Conservation (phyloP, 345 rosid genomes). For the Citrus australasica region DNA sequence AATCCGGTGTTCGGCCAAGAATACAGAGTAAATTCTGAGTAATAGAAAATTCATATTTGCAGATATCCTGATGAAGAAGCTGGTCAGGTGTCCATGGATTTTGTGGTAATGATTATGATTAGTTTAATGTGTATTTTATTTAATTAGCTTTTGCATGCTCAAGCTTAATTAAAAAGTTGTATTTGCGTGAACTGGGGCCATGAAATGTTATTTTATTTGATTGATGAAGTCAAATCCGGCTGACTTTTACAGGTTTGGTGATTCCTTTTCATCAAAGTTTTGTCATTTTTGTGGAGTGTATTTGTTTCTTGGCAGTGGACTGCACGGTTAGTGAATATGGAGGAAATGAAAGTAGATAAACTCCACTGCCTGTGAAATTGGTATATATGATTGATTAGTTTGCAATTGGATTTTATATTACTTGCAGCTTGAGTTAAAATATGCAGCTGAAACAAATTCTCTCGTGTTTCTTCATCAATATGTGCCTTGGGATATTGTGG, state of each 20-base stretch:
- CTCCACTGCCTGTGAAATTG: neutral
- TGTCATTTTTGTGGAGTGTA: neutral
- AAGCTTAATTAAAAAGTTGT: neutral
- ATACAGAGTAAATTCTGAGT: neutral
- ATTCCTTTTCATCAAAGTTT: no score
- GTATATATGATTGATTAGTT: neutral
- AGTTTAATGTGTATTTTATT: neutral
- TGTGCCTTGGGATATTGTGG: constrained; percentile 93
- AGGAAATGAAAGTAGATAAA: neutral
- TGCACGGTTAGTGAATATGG: neutral
- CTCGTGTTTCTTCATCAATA: constrained; percentile 81
- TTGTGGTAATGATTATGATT: constrained; percentile 19
- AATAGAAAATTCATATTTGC: neutral
- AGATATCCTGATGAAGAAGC: constrained; percentile 41
- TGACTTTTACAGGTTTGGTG: neutral
- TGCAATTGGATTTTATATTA: neutral
- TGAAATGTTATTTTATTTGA: neutral
- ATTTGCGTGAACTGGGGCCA: neutral
- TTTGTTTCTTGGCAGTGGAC: neutral
- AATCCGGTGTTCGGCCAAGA: neutral
- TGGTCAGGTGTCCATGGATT: constrained; percentile 35
- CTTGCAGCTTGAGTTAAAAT: constrained; percentile 69
- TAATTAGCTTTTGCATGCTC: neutral
- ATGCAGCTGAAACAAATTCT: constrained; percentile 75
- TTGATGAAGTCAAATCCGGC: neutral